Evolutionary conservation across 306 rosid species (phyloP), one percentile per base, ranked within the genome.

Genomic region (Macrotyloma uniflorum): DNA sequence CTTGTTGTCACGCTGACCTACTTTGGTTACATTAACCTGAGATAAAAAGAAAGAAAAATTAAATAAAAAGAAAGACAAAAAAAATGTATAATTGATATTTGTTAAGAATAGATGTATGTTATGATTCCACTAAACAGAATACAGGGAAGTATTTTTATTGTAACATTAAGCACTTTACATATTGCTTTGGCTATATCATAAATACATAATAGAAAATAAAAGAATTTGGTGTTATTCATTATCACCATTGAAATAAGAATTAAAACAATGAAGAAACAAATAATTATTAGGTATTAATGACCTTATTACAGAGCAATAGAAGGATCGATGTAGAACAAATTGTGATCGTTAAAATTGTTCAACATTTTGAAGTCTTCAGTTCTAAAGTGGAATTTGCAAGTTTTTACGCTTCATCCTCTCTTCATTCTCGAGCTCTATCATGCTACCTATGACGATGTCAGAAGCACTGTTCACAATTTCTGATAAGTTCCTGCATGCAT

Each of bases 351-450:
- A 69, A 59, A 63, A 63, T 20, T 23, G 53, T 72, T 64, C 47
- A 32, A 35, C 26, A 35, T 38, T 10, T 64, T 63, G 4, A 63
- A 30, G 8, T 72, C 13, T 3, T 50, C 8, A 36, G 9, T 15
- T 76, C 82, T 67, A 83, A 24, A 80, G 67, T 76, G 75, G 76
- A 76, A 72, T 76, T 28, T 83, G 85, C 50, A 76, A 66, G 19
- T 83, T 72, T 49, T 75, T 78, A 23, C 46, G 69, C 67, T 59
- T 75, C 80, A 57, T 13, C 18, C 42, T 61, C 73, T 79, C 80
- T 76, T 89, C 91, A 15, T 89, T 74, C 83, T 91, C 84, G 43
- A 86, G 85, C 84, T 94, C 94, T 14, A 84, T 64, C 96, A 94
- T 77, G 80, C 78, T 90, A 35, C 77, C 82, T 59, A 91, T 83